phyloP scores from a whole-genome alignment of 2,329 filamentous ascomycete species.

The Dothidotthia symphoricarpi region DNA sequence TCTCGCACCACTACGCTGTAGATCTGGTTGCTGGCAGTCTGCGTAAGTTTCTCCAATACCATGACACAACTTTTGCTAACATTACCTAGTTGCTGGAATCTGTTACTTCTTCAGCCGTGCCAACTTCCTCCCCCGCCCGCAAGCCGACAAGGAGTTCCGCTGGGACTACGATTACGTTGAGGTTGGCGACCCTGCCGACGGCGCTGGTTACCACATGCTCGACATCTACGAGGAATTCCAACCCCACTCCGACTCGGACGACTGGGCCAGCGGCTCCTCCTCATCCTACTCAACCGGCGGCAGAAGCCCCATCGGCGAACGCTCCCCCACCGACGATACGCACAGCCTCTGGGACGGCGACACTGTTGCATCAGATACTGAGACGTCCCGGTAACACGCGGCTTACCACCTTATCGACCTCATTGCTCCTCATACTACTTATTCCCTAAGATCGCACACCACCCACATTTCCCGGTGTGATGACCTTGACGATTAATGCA shows the following conservation, averaged over 20 bases:
- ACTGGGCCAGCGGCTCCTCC: constrained; percentile 86
- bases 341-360: constrained; percentile 58
- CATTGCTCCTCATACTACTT: constrained; percentile 15
- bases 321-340: constrained; percentile 56
- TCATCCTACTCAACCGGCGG: constrained; percentile 69
- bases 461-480: constrained; percentile 19
- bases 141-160: constrained; percentile 79
- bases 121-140: constrained; percentile 77
- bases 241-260: constrained; percentile 67
- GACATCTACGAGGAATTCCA: constrained; percentile 56
- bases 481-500: constrained; percentile 41
- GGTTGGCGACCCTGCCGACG: constrained; percentile 63
- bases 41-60: constrained; percentile 31
- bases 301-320: constrained; percentile 51
- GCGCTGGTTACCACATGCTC: constrained; percentile 53
- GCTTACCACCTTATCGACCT: constrained; percentile 7
- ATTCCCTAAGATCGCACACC: constrained; percentile 27
- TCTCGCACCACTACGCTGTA: constrained; percentile 95
- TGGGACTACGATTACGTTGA: constrained; percentile 98
- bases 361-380: constrained; percentile 51
- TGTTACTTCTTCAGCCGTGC: constrained; percentile 81
- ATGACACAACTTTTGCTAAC: constrained; percentile 17
- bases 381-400: constrained; percentile 30
- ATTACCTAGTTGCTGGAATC: constrained; percentile 57
- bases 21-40: constrained; percentile 86